Conservation (phyloP, 768 basidiomycete genomes). For the Amanita rimosa region DNA sequence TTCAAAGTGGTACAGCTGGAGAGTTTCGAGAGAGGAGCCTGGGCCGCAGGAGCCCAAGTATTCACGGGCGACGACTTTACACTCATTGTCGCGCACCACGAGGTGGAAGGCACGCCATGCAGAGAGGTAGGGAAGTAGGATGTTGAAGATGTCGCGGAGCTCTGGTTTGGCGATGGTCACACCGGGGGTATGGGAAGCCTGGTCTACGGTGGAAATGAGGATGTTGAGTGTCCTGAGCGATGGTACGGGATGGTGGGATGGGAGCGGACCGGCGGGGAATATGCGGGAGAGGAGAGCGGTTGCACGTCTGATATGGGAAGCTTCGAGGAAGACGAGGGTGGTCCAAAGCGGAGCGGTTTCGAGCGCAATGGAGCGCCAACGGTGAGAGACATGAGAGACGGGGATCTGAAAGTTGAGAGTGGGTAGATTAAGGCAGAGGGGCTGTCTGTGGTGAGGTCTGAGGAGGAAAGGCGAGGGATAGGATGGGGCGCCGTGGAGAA, state of each 20-base stretch:
- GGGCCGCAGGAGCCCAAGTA: conserved; percentile 38
- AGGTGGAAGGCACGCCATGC: conserved; percentile 52
- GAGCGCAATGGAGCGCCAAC: conserved; percentile 47
- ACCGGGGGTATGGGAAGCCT: conserved; percentile 34
- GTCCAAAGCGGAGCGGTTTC: conserved; percentile 43
- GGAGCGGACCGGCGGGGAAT: conserved; percentile 13
- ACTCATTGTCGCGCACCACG: conserved; percentile 48
- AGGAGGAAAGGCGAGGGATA: conserved; percentile 40
- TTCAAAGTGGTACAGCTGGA: conserved; percentile 57
- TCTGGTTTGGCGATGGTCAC: conserved; percentile 43
- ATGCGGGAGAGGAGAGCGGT: conserved; percentile 25
- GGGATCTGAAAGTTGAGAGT: conserved; percentile 39
- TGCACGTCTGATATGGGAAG: conserved; percentile 37
- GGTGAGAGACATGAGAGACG: conserved; percentile 46
- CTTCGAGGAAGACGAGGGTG: conserved; percentile 40
- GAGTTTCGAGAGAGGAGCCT: conserved; percentile 43
- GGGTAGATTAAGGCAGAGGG: conserved; percentile 13
- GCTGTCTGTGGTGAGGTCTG: conserved; percentile 31
- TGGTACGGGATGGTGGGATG: conserved; percentile 12
- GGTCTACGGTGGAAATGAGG: conserved; percentile 43
- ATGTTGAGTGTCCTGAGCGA: conserved; percentile 28
- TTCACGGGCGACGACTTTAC: conserved; percentile 42
- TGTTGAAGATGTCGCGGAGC: conserved; percentile 30
- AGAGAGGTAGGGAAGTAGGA: conserved; percentile 33
- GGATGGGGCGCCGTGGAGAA: conserved; percentile 37